Evolutionary conservation across 2,329 filamentous ascomycete species (phyloP).

Genomic region (Claviceps sorghi): DNA sequence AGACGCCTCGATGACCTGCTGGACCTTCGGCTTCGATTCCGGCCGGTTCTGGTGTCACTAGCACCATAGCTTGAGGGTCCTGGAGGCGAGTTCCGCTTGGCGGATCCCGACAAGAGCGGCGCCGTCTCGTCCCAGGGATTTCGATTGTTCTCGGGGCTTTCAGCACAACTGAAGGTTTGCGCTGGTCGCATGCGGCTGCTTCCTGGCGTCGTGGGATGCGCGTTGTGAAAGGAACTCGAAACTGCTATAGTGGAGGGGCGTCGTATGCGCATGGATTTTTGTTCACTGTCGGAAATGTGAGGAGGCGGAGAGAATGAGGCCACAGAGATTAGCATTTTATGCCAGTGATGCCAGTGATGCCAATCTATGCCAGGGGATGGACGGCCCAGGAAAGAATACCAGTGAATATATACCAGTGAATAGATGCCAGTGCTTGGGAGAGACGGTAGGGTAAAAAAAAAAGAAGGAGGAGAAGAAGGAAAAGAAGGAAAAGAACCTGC

Average conservation of each 20-base stretch:
- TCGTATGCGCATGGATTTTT: constrained; percentile 48
- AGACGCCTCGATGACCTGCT: constrained; percentile 35
- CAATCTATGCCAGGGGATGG: not conserved
- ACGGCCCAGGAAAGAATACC: not conserved
- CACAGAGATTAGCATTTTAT: not conserved
- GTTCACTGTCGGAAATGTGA: constrained; percentile 35
- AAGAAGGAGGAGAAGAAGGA: not conserved
- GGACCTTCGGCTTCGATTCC: constrained; percentile 30
- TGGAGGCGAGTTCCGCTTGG: constrained; percentile 10
- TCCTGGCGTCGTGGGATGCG: constrained; percentile 14
- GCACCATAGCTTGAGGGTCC: constrained; percentile 27
- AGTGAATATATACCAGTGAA: not conserved
- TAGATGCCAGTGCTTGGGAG: not conserved
- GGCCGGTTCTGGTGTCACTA: constrained; percentile 20
- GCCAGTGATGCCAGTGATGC: not conserved
- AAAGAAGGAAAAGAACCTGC: not conserved
- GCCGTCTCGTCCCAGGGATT: constrained; percentile 33
- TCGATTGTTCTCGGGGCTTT: constrained; percentile 33
- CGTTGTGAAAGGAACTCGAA: constrained; percentile 21
- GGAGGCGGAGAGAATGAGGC: not conserved
- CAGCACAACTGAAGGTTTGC: constrained; percentile 24
- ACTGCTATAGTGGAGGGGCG: constrained; percentile 37
- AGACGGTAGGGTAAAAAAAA: not conserved
- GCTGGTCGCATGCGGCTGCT: constrained; percentile 23
- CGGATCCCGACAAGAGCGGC: constrained; percentile 34